A percentile compares a stretch with the other conserved stretches of the same genome.
Conservation (phyloP, 176 grass and related monocot genomes). For the Oryza meridionalis region DNA sequence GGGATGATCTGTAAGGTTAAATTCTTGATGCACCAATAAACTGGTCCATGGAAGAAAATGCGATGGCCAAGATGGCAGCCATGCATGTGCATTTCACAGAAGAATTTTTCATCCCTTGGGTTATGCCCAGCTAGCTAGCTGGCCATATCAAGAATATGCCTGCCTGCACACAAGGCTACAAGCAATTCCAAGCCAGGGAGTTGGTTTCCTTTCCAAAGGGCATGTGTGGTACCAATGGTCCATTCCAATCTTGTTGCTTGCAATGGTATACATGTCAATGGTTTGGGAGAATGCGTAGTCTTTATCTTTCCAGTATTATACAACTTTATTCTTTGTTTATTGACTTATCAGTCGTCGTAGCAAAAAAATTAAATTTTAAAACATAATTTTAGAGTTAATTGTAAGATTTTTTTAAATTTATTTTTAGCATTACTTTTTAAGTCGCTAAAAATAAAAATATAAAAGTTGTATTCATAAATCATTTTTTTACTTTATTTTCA, state of each 20-base stretch:
- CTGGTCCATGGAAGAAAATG: neutral
- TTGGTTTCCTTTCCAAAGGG: neutral
- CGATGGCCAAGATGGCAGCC: conserved; percentile 18
- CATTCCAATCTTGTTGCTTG: neutral
- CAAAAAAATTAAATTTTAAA: no score
- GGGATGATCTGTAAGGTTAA: neutral
- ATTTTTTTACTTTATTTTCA: no score
- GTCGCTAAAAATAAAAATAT: no score
- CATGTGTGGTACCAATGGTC: neutral
- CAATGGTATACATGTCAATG: neutral
- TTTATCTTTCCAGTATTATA: neutral
- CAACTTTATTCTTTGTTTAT: no score
- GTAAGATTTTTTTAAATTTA: no score
- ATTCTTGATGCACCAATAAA: neutral
- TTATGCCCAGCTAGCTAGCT: conserved; percentile 12
- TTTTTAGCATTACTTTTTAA: no score
- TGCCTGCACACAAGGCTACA: neutral
- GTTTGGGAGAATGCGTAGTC: neutral
- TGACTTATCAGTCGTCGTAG: no score
- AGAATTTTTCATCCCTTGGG: neutral
- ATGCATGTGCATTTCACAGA: conserved; percentile 40
- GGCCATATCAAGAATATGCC: conserved; percentile 19
- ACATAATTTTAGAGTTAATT: no score
- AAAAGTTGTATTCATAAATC: no score
- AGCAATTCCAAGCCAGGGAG: conserved; percentile 23